phyloP scores from a whole-genome alignment of 176 grass and related monocot genomes.

The Triticum aestivum region IWGSC_CS_RefSeq_v2.1 NC_057802.1:502800762-502801261 shows the following conservation, averaged over 20 bases:
- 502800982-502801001: slow-evolving; percentile 57
- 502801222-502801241: no score
- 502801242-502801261: no score
- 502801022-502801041: slow-evolving; percentile 67
- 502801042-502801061: slow-evolving; percentile 89
- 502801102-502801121: slow-evolving; percentile 56
- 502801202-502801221: no score
- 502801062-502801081: slow-evolving; percentile 31
- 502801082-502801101: slow-evolving; percentile 59
- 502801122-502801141: slow-evolving; percentile 68
- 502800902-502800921: slow-evolving; percentile 75
- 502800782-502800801: slow-evolving; percentile 48
- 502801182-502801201: neutral
- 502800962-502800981: slow-evolving; percentile 67
- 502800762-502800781: slow-evolving; percentile 92
- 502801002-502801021: slow-evolving; percentile 89
- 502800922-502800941: slow-evolving; percentile 68
- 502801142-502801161: slow-evolving; percentile 58
- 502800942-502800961: slow-evolving; percentile 65
- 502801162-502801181: slow-evolving; percentile 7
- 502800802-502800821: slow-evolving; percentile 76
- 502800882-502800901: slow-evolving; percentile 58
- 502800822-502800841: slow-evolving; percentile 79
- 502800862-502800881: slow-evolving; percentile 60
- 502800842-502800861: slow-evolving; percentile 80